Conservation (phyloP, 2,329 filamentous ascomycete genomes). For the Aspergillus jensenii region DNA sequence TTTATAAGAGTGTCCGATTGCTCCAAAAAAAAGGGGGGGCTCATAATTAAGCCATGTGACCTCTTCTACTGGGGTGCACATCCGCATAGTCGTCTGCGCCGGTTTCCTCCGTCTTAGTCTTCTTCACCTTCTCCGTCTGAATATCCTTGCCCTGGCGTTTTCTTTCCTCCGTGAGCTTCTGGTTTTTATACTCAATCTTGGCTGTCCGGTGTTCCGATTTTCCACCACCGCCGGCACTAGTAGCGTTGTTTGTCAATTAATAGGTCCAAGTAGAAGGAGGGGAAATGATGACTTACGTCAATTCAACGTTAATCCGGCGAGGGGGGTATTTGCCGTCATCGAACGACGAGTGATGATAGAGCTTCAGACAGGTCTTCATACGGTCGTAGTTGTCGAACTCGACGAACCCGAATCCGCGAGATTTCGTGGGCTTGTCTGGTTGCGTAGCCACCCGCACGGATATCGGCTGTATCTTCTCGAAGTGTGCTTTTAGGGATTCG, state of each 20-base stretch:
- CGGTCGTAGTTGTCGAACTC: conserved; percentile 84
- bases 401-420: conserved; percentile 79
- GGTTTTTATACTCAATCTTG: conserved; percentile 84
- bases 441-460: conserved; percentile 73
- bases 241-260: background rate
- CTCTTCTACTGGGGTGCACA: conserved; percentile 47
- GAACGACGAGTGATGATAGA: conserved; percentile 85
- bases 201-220: conserved; percentile 70
- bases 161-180: conserved; percentile 72
- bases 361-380: conserved; percentile 89
- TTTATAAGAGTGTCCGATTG: background rate
- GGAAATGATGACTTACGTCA: conserved; percentile 64
- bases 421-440: conserved; percentile 60
- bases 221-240: conserved; percentile 75
- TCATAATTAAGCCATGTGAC: conserved; percentile 26
- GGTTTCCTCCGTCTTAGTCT: conserved; percentile 16
- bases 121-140: conserved; percentile 45
- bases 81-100: conserved; percentile 31
- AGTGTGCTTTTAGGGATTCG: conserved; percentile 70
- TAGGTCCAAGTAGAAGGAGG: background rate
- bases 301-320: conserved; percentile 86
- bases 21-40: background rate
- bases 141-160: conserved; percentile 52
- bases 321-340: conserved; percentile 54
- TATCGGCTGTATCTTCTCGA: conserved; percentile 69